These are phyloP conservation scores for Talaromyces sp. DNA, from an alignment of 2,329 filamentous ascomycete genomes.

Conservation along the genomic window DNA sequence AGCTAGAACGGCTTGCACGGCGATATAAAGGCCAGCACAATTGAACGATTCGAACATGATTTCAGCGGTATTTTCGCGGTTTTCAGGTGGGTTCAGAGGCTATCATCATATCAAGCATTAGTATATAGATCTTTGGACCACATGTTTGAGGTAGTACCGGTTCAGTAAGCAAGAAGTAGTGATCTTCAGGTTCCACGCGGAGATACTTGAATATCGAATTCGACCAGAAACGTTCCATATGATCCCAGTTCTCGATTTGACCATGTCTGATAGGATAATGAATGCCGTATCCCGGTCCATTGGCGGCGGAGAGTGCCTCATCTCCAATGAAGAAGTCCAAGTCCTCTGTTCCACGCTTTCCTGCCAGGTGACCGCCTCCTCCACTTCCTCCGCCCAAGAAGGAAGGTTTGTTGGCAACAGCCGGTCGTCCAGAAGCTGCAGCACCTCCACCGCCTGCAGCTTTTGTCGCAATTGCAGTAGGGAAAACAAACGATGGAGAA, in stretches of 20 bases:
- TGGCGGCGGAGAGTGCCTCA: conserved; percentile 80
- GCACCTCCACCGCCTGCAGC: conserved; percentile 65
- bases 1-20: conserved; percentile 93
- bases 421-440: conserved; percentile 81
- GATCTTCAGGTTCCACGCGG: conserved; percentile 95
- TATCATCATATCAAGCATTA: conserved; percentile 36
- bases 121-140: background rate
- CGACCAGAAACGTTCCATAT: conserved; percentile 99
- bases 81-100: conserved; percentile 97
- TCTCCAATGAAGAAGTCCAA: conserved; percentile 99
- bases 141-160: conserved; percentile 57
- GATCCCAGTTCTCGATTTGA: conserved; percentile 99
- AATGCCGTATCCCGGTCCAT: conserved; percentile 88
- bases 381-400: conserved; percentile 90
- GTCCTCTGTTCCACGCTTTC: conserved; percentile 94
- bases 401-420: conserved; percentile 90
- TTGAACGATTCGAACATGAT: conserved; percentile 99
- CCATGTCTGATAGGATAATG: conserved; percentile 98
- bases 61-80: conserved; percentile 97
- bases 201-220: conserved; percentile 99
- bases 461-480: conserved; percentile 96
- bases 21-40: conserved; percentile 97
- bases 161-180: conserved; percentile 96
- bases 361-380: conserved; percentile 75
- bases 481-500: conserved; percentile 98